Percentiles rank a stretch among this genome's conserved stretches.
phyloP scores from a whole-genome alignment of 331 rosid species.

The Malus hybrid region DNA sequence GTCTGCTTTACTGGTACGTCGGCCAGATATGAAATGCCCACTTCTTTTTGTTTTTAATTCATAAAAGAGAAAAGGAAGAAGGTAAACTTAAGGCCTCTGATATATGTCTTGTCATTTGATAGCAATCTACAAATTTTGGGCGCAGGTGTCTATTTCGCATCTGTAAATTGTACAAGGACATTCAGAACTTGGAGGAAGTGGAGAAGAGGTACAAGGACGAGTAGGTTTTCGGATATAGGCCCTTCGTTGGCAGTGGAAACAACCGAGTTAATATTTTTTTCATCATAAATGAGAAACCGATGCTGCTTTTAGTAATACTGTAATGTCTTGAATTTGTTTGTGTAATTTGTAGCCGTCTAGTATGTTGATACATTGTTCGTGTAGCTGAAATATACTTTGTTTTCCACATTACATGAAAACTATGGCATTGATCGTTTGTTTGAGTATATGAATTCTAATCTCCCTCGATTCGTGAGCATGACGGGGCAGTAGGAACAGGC shows the following conservation, averaged over 20 bases:
- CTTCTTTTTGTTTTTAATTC: background rate
- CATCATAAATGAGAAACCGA: background rate
- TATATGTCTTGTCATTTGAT: background rate
- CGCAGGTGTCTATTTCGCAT: slow-evolving; percentile 71
- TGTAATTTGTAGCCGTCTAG: background rate
- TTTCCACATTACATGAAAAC: background rate
- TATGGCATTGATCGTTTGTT: background rate
- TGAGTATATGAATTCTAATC: background rate
- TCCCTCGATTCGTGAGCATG: background rate
- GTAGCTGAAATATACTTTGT: background rate
- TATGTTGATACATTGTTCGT: background rate
- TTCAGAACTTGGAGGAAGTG: slow-evolving; percentile 67
- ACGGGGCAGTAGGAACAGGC: background rate
- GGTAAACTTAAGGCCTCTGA: background rate
- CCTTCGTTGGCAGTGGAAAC: background rate
- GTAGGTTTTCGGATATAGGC: slow-evolving; percentile 28
- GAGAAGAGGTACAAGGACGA: slow-evolving; percentile 77
- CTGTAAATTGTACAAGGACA: slow-evolving; percentile 67
- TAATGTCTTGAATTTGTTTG: background rate
- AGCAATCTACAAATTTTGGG: slow-evolving; percentile 11
- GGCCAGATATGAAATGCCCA: background rate
- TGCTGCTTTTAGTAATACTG: background rate
- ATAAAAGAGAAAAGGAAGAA: background rate
- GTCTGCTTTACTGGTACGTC: slow-evolving; percentile 84
- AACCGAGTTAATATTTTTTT: background rate